These are phyloP conservation scores for Macrophomina tecta DNA, from an alignment of 2,329 filamentous ascomycete genomes.

Conservation along the genomic window DNA sequence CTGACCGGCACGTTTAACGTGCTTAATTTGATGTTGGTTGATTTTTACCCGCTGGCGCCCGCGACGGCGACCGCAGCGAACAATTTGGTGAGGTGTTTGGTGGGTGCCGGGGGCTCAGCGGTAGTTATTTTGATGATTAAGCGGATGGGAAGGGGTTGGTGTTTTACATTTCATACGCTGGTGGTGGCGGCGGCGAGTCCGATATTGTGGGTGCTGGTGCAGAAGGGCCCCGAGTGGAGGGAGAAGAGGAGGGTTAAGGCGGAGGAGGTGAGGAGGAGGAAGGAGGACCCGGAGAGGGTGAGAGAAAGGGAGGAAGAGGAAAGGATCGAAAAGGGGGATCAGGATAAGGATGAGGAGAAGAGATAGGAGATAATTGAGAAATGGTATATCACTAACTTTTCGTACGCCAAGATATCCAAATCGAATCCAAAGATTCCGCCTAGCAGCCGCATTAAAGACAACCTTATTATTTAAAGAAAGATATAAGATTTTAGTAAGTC, in stretches of 20 bases:
- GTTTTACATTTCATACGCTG: slow-evolving; percentile 53
- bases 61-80: slow-evolving; percentile 46
- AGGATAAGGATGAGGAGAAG: background rate
- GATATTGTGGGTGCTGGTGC: slow-evolving; percentile 48
- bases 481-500: too few species aligned
- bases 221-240: slow-evolving; percentile 52
- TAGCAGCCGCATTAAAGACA: too few species aligned
- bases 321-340: background rate
- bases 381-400: too few species aligned
- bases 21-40: slow-evolving; percentile 46
- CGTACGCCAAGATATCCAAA: too few species aligned
- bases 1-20: slow-evolving; percentile 64
- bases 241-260: slow-evolving; percentile 45
- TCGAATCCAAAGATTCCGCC: too few species aligned
- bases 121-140: slow-evolving; percentile 51
- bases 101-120: slow-evolving; percentile 46
- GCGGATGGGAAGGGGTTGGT: slow-evolving; percentile 52
- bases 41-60: slow-evolving; percentile 44
- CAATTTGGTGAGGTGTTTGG: slow-evolving; percentile 40
- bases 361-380: background rate
- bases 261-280: slow-evolving; percentile 33
- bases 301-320: background rate
- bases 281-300: background rate
- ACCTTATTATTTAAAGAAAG: too few species aligned
- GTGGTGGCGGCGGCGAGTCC: slow-evolving; percentile 48